Percentiles rank a stretch among this genome's conserved stretches.
These are phyloP conservation scores for Trichoderma guizhouense DNA, from an alignment of 2,329 filamentous ascomycete species.

Conservation along the genomic window DNA sequence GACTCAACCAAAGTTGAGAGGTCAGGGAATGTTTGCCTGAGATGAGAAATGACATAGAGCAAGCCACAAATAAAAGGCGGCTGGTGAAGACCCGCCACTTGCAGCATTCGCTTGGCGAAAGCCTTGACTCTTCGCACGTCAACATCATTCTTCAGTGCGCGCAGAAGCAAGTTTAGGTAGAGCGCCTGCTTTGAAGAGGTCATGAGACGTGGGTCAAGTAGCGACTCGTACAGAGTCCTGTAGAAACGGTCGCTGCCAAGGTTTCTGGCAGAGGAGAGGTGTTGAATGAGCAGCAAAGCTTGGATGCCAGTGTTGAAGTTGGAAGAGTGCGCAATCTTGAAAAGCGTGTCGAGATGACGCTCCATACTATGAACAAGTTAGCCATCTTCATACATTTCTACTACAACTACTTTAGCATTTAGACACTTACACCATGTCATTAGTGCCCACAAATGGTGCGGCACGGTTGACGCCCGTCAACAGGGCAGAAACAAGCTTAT, in stretches of 20 bases:
- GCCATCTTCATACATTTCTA: background rate
- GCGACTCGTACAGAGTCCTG: slow-evolving; percentile 88
- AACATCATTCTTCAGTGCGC: slow-evolving; percentile 83
- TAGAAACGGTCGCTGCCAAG: slow-evolving; percentile 89
- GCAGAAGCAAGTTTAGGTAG: slow-evolving; percentile 88
- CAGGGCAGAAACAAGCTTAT: slow-evolving; percentile 89
- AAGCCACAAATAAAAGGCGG: slow-evolving; percentile 89
- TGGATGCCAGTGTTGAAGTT: slow-evolving; percentile 99
- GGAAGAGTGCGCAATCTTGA: slow-evolving; percentile 92
- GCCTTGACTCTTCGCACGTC: slow-evolving; percentile 90
- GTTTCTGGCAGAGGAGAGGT: slow-evolving; percentile 77
- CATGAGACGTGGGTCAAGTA: slow-evolving; percentile 83
- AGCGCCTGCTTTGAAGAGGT: slow-evolving; percentile 92
- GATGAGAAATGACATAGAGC: slow-evolving; percentile 82
- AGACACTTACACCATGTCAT: slow-evolving; percentile 63
- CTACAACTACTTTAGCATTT: background rate
- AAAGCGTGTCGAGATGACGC: slow-evolving; percentile 87
- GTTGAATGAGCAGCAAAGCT: slow-evolving; percentile 90
- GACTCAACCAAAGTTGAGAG: slow-evolving; percentile 75
- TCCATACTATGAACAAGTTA: slow-evolving; percentile 57
- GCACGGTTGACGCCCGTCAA: slow-evolving; percentile 94
- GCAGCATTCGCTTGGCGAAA: slow-evolving; percentile 89
- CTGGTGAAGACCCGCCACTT: slow-evolving; percentile 83
- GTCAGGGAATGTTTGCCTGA: slow-evolving; percentile 75
- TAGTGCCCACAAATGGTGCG: slow-evolving; percentile 83